Evolutionary conservation across 2,329 filamentous ascomycete genomes (phyloP), one percentile per base, ranked within the genome.

Genomic region (Cercospora sp.): DNA sequence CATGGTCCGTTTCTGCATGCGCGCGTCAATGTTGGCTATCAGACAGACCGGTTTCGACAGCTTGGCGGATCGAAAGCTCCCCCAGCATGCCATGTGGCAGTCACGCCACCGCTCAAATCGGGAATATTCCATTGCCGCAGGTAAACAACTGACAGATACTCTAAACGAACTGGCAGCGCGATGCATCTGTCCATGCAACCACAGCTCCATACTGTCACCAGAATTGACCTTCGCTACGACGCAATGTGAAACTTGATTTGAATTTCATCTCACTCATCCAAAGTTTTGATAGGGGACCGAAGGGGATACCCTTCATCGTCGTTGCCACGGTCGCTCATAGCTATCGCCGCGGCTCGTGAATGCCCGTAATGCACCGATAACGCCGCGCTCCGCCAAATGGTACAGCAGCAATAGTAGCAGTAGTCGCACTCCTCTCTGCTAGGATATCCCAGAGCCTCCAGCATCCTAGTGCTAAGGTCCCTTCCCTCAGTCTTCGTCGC

Each of bases 341-440:
- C 55, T 59, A 23, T 59, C 12, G 55, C 55, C 31, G 28, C 55
- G 28, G 30, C 55, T 36, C 30, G 26, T 59, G 28, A 59, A 33
- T 36, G 55, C 55, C 55, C 55, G 28, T 59, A 30, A 59, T 59
- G 55, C 55, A 33, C 55, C 55, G 31, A 33, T 31, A 59, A 59
- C 55, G 55, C 55, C 55, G 28, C 55, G 55, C 55, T 59, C 55
- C 55, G 31, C 31, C 18, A 36, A 59, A 33, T 59, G 55, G 23
- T 18, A 31, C 55, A 59, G 55, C 55, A 59, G 30, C 55, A 59
- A 59, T 36, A 36, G 31, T n/a, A 36, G 55, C 55, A 59, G 55
- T 18, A 31, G 31, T 31, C 16, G 55, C 48, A 36, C 18, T 30
- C 4, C 31, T 13, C 16, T 59, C 30, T 59, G n/a, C 55, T n/a